A percentile compares a stretch with the other conserved stretches of the same genome.
Evolutionary conservation across 768 basidiomycete species (phyloP).

Genomic region (Peribolospora kevripleyi): DNA sequence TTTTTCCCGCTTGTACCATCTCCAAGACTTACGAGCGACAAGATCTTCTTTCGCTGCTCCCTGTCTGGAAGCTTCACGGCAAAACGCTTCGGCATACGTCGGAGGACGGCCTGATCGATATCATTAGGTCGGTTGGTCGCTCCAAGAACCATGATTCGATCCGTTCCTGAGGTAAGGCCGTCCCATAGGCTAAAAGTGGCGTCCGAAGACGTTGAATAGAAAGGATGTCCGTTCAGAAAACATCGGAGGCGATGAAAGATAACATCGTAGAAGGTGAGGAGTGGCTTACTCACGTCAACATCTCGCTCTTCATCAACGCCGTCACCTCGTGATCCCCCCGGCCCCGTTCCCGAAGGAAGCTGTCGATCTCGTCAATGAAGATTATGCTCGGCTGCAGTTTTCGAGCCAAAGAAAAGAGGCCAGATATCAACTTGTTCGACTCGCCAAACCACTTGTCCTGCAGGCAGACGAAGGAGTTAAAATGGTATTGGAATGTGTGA

Average conservation of each 20-base stretch:
- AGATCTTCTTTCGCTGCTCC: slow-evolving; percentile 60
- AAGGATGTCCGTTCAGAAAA: slow-evolving; percentile 14
- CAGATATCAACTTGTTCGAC: slow-evolving; percentile 84
- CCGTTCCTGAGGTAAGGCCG: slow-evolving; percentile 53
- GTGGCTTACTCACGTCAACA: slow-evolving; percentile 46
- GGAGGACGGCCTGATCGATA: slow-evolving; percentile 58
- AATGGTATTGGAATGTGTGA: neutral
- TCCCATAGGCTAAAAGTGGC: slow-evolving; percentile 48
- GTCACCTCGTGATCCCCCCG: slow-evolving; percentile 88
- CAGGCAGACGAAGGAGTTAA: slow-evolving; percentile 9
- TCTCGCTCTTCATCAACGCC: slow-evolving; percentile 94
- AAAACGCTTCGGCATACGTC: slow-evolving; percentile 95
- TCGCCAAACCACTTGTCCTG: slow-evolving; percentile 47
- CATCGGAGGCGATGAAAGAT: neutral
- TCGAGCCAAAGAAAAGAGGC: slow-evolving; percentile 71
- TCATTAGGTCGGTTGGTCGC: slow-evolving; percentile 90
- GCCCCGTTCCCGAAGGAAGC: slow-evolving; percentile 66
- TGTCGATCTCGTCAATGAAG: slow-evolving; percentile 97
- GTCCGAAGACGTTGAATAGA: neutral
- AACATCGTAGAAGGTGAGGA: neutral
- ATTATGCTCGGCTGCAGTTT: slow-evolving; percentile 91
- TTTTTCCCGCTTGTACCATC: neutral
- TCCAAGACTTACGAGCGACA: slow-evolving; percentile 35
- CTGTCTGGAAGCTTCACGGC: slow-evolving; percentile 52
- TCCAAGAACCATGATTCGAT: slow-evolving; percentile 71